Evolutionary conservation across 2,329 filamentous ascomycete species (phyloP), one percentile per base, ranked within the genome.

Genomic region (Penicillium sp.): DNA sequence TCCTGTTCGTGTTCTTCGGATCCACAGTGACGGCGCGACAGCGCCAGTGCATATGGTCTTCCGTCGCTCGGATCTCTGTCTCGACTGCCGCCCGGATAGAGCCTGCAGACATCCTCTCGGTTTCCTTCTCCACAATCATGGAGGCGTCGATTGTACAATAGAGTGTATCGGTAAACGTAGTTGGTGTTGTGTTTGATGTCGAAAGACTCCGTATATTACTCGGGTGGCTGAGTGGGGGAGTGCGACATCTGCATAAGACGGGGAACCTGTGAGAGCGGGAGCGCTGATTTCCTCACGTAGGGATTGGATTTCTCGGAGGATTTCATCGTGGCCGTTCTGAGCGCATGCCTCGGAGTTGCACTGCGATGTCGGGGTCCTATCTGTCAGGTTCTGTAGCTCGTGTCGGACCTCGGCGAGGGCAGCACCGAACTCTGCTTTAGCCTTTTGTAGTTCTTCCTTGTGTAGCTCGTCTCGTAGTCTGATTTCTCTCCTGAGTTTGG

Each of bases 401-500:
- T 60, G 53, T 57, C 40, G 42, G 30, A 61, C 46, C n/a, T 61
- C 56, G 42, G 54, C 45, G 10, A 66, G 55, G 46, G 57, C 56
- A 35, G 56, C 48, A 32, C 54, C 44, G 40, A 61, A 61, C 42
- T 65, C 53, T 56, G 55, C 59, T 57, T 54, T 63, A 4, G 53
- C 42, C 55, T 47, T 64, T 18, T 57, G 46, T 3, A 66, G 46
- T 26, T 66, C 60, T 53, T 63, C 32, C 51, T 57, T 64, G 11
- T 66, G 47, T 18, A 60, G 14, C 8, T 61, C 48, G 45, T 66
- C 58, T 51, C 56, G 51, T 27, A 4, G 49, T 56, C 53, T 61
- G 48, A 66, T 65, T 19, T 65, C 60, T 47, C 8, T 53, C 36
- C 60, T 62, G 41, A 65, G 60, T 56, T 65, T 65, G 32, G 38